Evolutionary conservation across 768 basidiomycete genomes (phyloP), one percentile per base, ranked within the genome.

Genomic region (Amanita fuliginea): DNA sequence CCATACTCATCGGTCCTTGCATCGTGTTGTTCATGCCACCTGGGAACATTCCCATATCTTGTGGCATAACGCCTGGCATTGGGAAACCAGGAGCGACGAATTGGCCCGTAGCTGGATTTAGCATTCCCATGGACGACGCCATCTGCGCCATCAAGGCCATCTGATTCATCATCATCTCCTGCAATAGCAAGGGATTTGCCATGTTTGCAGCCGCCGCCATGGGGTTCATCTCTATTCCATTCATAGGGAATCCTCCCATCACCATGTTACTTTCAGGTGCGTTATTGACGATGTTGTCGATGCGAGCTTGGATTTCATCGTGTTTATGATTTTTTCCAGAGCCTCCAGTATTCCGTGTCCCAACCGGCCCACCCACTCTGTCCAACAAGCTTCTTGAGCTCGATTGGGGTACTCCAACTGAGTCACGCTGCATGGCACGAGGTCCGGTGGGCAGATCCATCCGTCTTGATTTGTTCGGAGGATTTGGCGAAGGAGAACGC

Each of bases 71-170:
- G 46, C 70, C 74, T 61, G 72, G 81, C 70, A 80, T 75, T 2
- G 79, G 80, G 45, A 79, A 79, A 16, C 74, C 79, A 22, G 73
- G 79, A 7, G 61, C 63, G 42, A 67, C 71, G 66, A 77, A 78
- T 58, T 78, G 80, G 7, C 74, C 78, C 8, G 73, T 69, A 19
- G 66, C 60, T 10, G 81, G 77, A 56, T 77, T 79, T 55, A 87
- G 72, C 63, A 90, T 83, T 24, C 83, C 86, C 77, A 91, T 84
- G 32, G 79, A 81, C 26, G 80, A 74, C 36, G 87, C 86, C 81
- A 95, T 87, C 67, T 93, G 90, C 49, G 86, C 81, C 92, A 94
- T 93, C 59, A 94, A 73, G 22, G 88, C 84, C 86, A 90, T 89
- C 62, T 92, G 85, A 63, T 77, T 86, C 77, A 87, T 82, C 80